Percentiles rank a stretch among this genome's conserved stretches.
These are phyloP conservation scores for Phlebopus sp. DNA, from an alignment of 1,284 basidiomycete genomes.

Conservation along the genomic window DNA sequence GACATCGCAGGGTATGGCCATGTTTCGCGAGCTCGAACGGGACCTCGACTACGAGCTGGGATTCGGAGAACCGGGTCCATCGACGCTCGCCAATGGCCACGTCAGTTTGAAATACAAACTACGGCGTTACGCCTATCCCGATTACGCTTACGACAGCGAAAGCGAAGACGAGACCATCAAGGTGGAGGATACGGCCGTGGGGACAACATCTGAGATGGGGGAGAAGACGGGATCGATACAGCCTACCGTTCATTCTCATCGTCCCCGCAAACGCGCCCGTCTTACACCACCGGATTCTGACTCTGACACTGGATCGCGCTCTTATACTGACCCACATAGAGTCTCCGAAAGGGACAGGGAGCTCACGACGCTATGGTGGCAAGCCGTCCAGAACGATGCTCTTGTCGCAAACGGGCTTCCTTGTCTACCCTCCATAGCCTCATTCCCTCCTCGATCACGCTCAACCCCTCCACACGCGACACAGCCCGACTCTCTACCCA, in stretches of 20 bases:
- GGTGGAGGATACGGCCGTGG: slow-evolving; percentile 35
- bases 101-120: slow-evolving; percentile 19
- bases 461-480: slow-evolving; percentile 12
- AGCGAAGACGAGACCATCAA: slow-evolving; percentile 37
- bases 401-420: slow-evolving; percentile 68
- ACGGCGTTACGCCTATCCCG: slow-evolving; percentile 26
- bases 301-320: slow-evolving; percentile 21
- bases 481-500: slow-evolving; percentile 15
- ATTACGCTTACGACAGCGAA: slow-evolving; percentile 40
- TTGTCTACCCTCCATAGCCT: slow-evolving; percentile 46
- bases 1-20: slow-evolving; percentile 73
- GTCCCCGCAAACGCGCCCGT: slow-evolving; percentile 46
- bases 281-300: slow-evolving; percentile 30
- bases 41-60: slow-evolving; percentile 32
- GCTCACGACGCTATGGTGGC: slow-evolving; percentile 69
- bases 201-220: slow-evolving; percentile 29
- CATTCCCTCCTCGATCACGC: slow-evolving; percentile 26
- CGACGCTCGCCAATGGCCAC: slow-evolving; percentile 30
- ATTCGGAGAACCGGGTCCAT: slow-evolving; percentile 31
- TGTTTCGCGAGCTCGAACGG: slow-evolving; percentile 56
- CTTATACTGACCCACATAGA: not conserved
- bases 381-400: slow-evolving; percentile 57
- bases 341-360: slow-evolving; percentile 33
- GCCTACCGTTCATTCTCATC: slow-evolving; percentile 14
- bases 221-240: slow-evolving; percentile 53